Evolutionary conservation across 2,329 filamentous ascomycete species (phyloP).

Genomic region (Ophioceras dolichostomum): DNA sequence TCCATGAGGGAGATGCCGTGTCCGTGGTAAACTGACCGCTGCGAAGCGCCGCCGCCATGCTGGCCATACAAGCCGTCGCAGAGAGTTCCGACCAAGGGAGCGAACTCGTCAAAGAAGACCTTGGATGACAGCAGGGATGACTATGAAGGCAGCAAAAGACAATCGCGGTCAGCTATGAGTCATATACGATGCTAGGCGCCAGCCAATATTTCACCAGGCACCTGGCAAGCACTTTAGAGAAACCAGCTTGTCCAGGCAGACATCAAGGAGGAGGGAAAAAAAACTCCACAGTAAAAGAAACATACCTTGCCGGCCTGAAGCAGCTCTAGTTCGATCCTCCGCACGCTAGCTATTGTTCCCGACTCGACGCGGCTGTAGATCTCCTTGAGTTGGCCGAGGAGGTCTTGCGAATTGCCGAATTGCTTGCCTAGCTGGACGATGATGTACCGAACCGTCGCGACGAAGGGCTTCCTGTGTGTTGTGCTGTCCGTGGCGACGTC

Average conservation of each 20-base stretch:
- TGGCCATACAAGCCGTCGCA: slow-evolving; percentile 30
- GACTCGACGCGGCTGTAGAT: slow-evolving; percentile 22
- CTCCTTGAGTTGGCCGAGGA: slow-evolving; percentile 15
- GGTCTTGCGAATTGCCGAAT: neutral
- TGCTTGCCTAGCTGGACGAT: neutral
- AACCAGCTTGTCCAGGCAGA: too few relatives aligned
- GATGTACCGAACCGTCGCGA: neutral
- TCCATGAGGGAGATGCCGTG: slow-evolving; percentile 27
- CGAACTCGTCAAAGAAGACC: slow-evolving; percentile 27
- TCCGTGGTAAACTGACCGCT: slow-evolving; percentile 28
- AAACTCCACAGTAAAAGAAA: neutral
- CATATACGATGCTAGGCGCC: too few relatives aligned
- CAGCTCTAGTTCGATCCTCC: slow-evolving; percentile 37
- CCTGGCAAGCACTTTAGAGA: too few relatives aligned
- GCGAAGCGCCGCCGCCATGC: slow-evolving; percentile 14
- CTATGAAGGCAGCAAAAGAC: too few relatives aligned
- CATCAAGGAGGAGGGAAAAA: slow-evolving; percentile 5
- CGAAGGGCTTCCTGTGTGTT: neutral
- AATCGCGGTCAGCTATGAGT: too few relatives aligned
- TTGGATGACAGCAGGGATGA: slow-evolving; percentile 21
- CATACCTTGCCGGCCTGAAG: slow-evolving; percentile 37
- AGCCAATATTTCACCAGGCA: too few relatives aligned
- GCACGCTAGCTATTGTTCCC: slow-evolving; percentile 25
- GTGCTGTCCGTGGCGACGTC: slow-evolving; percentile 9
- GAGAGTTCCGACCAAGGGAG: slow-evolving; percentile 24